Conservation (phyloP, 768 basidiomycete species). For the Leccinum uliginosum region DNA sequence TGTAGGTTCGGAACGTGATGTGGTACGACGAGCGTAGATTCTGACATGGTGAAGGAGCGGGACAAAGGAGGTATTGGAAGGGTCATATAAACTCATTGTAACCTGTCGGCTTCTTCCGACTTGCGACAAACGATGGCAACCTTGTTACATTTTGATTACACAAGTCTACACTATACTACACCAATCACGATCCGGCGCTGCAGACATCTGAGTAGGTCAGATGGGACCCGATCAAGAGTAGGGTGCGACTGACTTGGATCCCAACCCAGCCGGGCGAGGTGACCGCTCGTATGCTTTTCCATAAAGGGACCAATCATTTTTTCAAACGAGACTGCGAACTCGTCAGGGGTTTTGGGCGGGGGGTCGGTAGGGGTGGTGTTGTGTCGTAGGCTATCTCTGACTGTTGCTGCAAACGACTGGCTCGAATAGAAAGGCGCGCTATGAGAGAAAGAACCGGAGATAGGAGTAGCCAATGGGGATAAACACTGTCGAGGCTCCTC, state of each 20-base stretch:
- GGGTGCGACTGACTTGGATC: conserved; percentile 17
- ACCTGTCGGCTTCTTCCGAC: conserved; percentile 19
- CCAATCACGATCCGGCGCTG: conserved; percentile 1
- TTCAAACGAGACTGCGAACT: conserved; percentile 18
- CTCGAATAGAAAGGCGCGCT: no score
- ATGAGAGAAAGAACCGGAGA: no score
- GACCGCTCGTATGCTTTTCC: conserved; percentile 16
- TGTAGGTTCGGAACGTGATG: neutral
- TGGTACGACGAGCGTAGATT: neutral
- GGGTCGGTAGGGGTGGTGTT: neutral
- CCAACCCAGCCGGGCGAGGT: conserved; percentile 24
- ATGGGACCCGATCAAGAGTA: neutral
- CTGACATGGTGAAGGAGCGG: conserved; percentile 16
- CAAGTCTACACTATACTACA: neutral
- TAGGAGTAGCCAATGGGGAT: neutral
- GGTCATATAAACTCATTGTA: conserved; percentile 18
- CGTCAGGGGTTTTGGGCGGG: conserved; percentile 18
- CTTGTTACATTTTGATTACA: conserved; percentile 17
- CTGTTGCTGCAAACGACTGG: conserved; percentile 4
- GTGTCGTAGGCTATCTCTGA: conserved; percentile 11
- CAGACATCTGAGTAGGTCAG: conserved; percentile 2
- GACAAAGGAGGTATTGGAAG: conserved; percentile 12
- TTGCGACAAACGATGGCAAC: conserved; percentile 10
- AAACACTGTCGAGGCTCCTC: conserved; percentile 14
- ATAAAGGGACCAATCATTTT: conserved; percentile 21